Evolutionary conservation across 306 rosid species (phyloP).

Genomic region (Acmispon strigosus): DNA sequence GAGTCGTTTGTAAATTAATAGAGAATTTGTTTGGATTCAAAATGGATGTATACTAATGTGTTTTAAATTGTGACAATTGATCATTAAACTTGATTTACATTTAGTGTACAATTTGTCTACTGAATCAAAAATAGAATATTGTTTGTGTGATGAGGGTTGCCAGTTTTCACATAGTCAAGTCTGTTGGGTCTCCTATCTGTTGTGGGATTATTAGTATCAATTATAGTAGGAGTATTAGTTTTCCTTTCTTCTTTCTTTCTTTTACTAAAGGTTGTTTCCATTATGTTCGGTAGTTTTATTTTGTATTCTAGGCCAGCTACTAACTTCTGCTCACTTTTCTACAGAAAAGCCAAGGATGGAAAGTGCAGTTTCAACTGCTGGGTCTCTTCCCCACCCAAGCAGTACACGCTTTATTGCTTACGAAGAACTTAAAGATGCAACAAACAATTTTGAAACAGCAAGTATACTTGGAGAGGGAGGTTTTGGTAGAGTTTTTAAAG

Average conservation of each 20-base stretch:
- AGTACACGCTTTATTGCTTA: conserved; percentile 87
- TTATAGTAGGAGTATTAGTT: not conserved
- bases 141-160: not conserved
- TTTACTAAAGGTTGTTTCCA: not conserved
- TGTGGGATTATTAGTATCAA: not conserved
- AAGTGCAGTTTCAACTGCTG: conserved; percentile 39
- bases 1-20: not conserved
- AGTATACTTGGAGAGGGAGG: conserved; percentile 95
- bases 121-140: not conserved
- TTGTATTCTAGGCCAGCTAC: not conserved
- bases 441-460: conserved; percentile 80
- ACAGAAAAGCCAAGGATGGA: conserved; percentile 62
- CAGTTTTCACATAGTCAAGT: not conserved
- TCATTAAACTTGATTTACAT: not conserved
- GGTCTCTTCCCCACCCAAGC: conserved; percentile 79
- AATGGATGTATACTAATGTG: not conserved
- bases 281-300: not conserved
- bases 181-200: not conserved
- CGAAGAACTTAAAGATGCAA: conserved; percentile 95
- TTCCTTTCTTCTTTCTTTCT: not conserved
- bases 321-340: conserved; percentile 1
- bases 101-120: not conserved
- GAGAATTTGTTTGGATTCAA: not conserved
- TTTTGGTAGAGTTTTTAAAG: conserved; percentile 89
- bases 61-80: not conserved